Base-by-base conservation (phyloP, 1,139 yeast genomes). In the Casaregolazyma suthepensis region DNA sequence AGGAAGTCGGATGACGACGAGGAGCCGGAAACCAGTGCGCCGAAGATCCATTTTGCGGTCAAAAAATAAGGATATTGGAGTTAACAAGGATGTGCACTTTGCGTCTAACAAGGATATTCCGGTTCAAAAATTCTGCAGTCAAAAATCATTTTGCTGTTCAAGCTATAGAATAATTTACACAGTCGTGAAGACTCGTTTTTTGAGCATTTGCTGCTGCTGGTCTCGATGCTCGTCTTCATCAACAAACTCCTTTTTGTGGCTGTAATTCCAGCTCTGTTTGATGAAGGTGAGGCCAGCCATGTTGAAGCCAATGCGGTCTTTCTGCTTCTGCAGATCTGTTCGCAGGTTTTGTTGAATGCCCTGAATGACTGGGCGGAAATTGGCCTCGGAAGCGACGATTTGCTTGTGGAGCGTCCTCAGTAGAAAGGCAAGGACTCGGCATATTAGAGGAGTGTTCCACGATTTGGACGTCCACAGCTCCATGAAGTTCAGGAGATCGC, bases 201-300 rank as follows among this genome's bases (percentile, higher is more conserved):
- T 75, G 1, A 82, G 76, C 42, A 71, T 71, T 61, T 81, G 78
- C 37, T 82, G 86, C 42, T 78, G 81, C 57, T 77, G 74, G 53
- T 72, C 77, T 53, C 71, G 72, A 66, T 79, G 83, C 61, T 83
- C 87, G 37, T 75, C 76, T 54, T 83, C 90, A 61, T 87, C 96
- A 51, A 80, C 78, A 66, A 84, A 91, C 66, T 85, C 89, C 44
- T 80, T 76, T 58, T 80, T 82, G 66, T 91, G 98, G 50, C 76
- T 77, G 63, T 83, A 71, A 55, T 81, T 80, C 97, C 97, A 91
- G 68, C 87, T 91, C 49, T 78, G 80, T 65, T 82, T 83, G 57
- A 87, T 71, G 62, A 81, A 86, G 62, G 78, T 80, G 68, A 93
- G 75, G 1, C 96, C 98, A 56, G 88, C 93, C 35, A 89, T 75